phyloP scores from a whole-genome alignment of 148 eudicot genomes.

The Rhododendron simsii region DNA sequence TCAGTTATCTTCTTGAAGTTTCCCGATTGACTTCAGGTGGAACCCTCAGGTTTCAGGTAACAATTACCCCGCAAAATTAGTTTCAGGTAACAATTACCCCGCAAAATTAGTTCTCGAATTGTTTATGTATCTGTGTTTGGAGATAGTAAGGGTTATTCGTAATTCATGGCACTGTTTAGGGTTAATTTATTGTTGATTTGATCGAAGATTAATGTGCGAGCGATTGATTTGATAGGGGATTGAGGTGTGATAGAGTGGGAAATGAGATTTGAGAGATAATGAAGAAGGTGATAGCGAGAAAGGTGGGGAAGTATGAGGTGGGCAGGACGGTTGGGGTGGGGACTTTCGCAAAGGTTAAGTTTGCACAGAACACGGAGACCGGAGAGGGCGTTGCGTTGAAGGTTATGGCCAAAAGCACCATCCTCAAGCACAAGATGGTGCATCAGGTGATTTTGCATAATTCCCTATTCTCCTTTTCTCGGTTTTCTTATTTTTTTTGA shows the following conservation, averaged over 20 bases:
- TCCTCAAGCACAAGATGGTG: conserved; percentile 88
- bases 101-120: neutral
- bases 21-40: neutral
- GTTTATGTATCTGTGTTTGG: neutral
- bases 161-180: neutral
- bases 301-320: conserved; percentile 79
- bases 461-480: neutral
- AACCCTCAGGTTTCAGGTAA: neutral
- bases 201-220: neutral
- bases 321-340: conserved; percentile 89
- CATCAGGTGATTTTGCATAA: conserved; percentile 54
- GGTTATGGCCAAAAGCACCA: conserved; percentile 67
- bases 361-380: conserved; percentile 62
- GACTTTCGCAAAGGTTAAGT: conserved; percentile 80
- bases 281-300: conserved; percentile 28
- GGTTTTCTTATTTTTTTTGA: neutral
- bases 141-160: neutral
- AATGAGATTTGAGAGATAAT: conserved; percentile 14
- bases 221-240: neutral
- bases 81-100: neutral
- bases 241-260: neutral
- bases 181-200: neutral
- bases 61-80: neutral
- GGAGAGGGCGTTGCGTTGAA: conserved; percentile 82
- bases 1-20: neutral